These are phyloP conservation scores for Aureobasidium sp. DNA, from an alignment of 2,329 filamentous ascomycete genomes.

Conservation along the genomic window DNA sequence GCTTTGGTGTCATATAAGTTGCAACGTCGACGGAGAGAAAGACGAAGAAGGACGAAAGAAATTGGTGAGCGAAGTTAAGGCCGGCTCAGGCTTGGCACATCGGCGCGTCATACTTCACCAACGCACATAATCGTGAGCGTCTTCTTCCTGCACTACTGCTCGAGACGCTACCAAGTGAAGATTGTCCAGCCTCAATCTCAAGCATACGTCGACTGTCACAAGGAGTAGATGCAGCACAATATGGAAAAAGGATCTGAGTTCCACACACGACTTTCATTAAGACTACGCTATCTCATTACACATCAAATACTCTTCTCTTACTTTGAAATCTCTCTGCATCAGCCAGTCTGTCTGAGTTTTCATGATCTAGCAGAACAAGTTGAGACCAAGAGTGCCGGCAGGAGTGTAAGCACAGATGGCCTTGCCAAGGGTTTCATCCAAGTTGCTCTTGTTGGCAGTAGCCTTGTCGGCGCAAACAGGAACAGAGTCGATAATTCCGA, in stretches of 20 bases:
- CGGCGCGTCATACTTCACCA: too few relatives aligned
- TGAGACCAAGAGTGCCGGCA: slow-evolving; percentile 20
- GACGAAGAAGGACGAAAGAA: neutral
- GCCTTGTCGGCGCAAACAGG: slow-evolving; percentile 18
- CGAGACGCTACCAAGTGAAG: too few relatives aligned
- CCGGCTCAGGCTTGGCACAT: neutral
- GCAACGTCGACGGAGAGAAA: neutral
- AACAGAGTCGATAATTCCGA: slow-evolving; percentile 19
- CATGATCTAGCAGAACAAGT: slow-evolving; percentile 22
- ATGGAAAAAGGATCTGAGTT: too few relatives aligned
- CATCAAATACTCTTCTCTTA: neutral
- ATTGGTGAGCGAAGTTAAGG: neutral
- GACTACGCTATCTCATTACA: neutral
- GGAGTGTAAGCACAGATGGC: slow-evolving; percentile 23
- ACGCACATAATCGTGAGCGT: too few relatives aligned
- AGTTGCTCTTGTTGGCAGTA: slow-evolving; percentile 4
- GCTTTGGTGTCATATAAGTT: neutral
- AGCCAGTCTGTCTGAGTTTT: too few relatives aligned
- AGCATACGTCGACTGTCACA: too few relatives aligned
- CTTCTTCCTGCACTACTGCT: too few relatives aligned
- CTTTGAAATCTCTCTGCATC: neutral
- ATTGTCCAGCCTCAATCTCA: too few relatives aligned
- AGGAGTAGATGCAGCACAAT: too few relatives aligned
- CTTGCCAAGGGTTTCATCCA: slow-evolving; percentile 21
- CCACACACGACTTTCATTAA: too few relatives aligned